Base-by-base conservation (phyloP, 345 rosid species). In the Microcos paniculata region DNA sequence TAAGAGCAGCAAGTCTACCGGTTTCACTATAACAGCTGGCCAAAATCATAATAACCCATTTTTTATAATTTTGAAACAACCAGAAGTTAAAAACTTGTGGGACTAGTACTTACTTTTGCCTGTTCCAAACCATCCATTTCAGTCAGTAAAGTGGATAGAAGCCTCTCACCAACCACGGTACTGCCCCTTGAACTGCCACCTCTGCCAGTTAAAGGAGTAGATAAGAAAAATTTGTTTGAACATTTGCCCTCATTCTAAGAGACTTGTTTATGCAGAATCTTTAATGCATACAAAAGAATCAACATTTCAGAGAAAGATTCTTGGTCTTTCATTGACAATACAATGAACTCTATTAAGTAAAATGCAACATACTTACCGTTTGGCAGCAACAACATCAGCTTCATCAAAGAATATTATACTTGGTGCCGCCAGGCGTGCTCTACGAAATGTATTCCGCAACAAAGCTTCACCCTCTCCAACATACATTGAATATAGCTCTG, bases 381-480 rank as follows among this genome's bases (percentile, higher is more conserved):
- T 91, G 72, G 89, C 87, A 35, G 92, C 98, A n/a, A 90, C 81
- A 56, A 89, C 98, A 62, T 93, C 99, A 66, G 92, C 98, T 87
- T 95, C 99, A 28, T 95, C 99, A 55, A 95, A 91, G 86, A 95
- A 91, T 80, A 95, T 84, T 77, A 95, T 93, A 84, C 99, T 93
- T 42, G 99, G 99, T 8, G 97, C 89, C 51, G 96, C 94, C 76
- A 91, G 94, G 56, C 94, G 87, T 73, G 98, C 99, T 84, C 98
- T 90, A 26, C 84, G 90, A 84, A 95, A 95, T 65, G 93, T 95
- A 80, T 86, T 88, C 12, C 97, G 89, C 80, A 93, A 75, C 74
- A 93, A 85, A 62, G 98, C 96, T 88, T 95, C 99, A 72, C 99
- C 96, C 87, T 95, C 99, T 77, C 98, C 99, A 76, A 95, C 99